Evolutionary conservation across 495 filamentous ascomycete genomes (phyloP), one percentile per base, ranked within the genome.

Genomic region (Filosporella fistucella): DNA sequence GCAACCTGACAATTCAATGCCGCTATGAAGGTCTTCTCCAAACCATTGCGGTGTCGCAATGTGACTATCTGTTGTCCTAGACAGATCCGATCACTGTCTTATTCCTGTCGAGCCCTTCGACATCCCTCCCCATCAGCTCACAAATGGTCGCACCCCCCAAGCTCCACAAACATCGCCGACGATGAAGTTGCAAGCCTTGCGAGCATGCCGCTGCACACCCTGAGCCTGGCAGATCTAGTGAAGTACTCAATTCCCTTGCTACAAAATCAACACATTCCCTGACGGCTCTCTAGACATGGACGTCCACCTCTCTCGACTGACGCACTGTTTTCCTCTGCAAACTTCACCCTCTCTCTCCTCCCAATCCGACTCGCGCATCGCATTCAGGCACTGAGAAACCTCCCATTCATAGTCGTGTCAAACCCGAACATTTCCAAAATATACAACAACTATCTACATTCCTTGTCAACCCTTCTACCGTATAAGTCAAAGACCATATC

Each of bases 331-430:
- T 77, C 81, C 32, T 95, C 89, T 3, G 93, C 93, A 40, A 95
- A 96, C 65, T 96, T 95, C 72, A 93, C 93, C 25, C 85, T 96
- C 40, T 88, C 86, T 34, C 81, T 96, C 29, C 83, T 96, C 25
- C 93, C 93, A 13, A 84, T 91, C 45, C 88, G 93, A n/a, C 80
- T 98, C 13, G 94, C 93, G 2, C 89, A 93, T 58, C 88, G 93
- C 29, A 93, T 97, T 37, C 85, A 95, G 64, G 85, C 87, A 1
- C 68, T 98, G 11, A 83, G 91, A 45, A 95, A 95, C 66, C 79
- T 98, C 3, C 94, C 93, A 1, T 98, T 87, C 66, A 98, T 98
- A 58, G 91, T 98, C 36, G 93, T 98, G 14, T 89, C 91, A 0
- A 97, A 97, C 63, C 87, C 89, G 1, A 86, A 95, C 59, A 88